Percentiles rank a stretch among this genome's conserved stretches.
Conservation (phyloP, 2,329 filamentous ascomycete species). For the Aspergillus versicolor region DNA sequence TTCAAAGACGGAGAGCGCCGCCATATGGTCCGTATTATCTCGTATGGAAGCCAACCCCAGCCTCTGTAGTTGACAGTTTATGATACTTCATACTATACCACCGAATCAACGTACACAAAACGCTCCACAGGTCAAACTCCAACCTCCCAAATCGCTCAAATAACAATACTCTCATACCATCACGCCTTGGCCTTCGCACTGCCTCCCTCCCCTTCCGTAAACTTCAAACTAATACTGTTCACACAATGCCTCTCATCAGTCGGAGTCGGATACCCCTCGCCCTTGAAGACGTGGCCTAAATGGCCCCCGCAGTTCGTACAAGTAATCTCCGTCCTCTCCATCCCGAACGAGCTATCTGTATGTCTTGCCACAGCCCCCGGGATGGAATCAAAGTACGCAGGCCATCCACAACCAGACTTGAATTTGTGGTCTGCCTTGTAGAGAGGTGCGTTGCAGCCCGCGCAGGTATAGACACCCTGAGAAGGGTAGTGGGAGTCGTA, state of each 20-base stretch:
- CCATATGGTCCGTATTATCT: conserved; percentile 14
- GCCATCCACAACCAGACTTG: conserved; percentile 95
- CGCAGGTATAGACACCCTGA: conserved; percentile 80
- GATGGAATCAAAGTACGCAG: conserved; percentile 93
- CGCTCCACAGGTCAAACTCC: neutral
- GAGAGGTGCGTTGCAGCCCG: conserved; percentile 79
- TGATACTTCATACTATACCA: neutral
- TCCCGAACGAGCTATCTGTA: conserved; percentile 73
- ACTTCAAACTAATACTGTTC: conserved; percentile 87
- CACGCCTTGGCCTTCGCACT: conserved; percentile 31
- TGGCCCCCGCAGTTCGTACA: conserved; percentile 94
- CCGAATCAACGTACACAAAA: neutral
- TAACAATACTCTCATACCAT: neutral
- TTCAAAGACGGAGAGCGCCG: conserved; percentile 10
- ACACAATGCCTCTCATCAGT: conserved; percentile 98
- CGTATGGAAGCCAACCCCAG: conserved; percentile 12
- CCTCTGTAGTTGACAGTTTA: neutral
- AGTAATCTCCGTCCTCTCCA: conserved; percentile 87
- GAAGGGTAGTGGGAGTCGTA: conserved; percentile 83
- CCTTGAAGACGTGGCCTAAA: conserved; percentile 88
- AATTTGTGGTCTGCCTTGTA: conserved; percentile 96
- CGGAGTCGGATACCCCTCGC: conserved; percentile 77
- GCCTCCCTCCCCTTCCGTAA: conserved; percentile 65
- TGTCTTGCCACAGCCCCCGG: conserved; percentile 85
- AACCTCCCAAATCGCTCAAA: too few species aligned